Base-by-base conservation (phyloP, 1,139 yeast species). In the Hyphopichia buzzinii region DNA sequence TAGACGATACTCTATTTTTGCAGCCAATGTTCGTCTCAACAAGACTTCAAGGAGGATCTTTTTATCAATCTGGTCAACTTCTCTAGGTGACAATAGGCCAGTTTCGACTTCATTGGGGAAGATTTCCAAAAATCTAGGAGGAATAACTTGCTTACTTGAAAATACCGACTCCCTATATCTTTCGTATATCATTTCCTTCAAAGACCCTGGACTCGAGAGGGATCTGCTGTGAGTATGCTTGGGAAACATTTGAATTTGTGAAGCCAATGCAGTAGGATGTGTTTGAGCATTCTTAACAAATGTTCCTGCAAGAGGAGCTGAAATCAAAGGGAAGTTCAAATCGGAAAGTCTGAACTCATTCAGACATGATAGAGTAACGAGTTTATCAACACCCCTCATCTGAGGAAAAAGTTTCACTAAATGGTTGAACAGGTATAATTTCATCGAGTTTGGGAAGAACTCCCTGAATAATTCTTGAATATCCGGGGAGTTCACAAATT, bases 11-110 rank as follows among this genome's bases (percentile, higher is more conserved):
- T 54, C 66, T 13, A 71, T 56, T 48, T 71, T 71, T 3, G 74
- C 76, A 29, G 74, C 70, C 43, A 70, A 48, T 1, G 74, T 71
- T 40, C 74, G 50, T 37, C 76, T 54, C 13, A 71, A 39, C 29
- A 71, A 54, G 1, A 67, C 47, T 36, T 71, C 76, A 30, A 68
- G 54, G 13, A 66, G 48, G 1, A 71, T 37, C 35, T 57, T 59
- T 32, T 54, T 56, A 39, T 68, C 62, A 38, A 68, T 49, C 15
- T 48, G 48, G 16, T 59, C 57, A 17, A 60, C 49, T 7, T 40
- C 37, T 8, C 48, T 44, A 6, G 48, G 34, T 12, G 64, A 39
- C 21, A 62, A 44, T 4, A 48, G 43, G 22, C 28, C 22, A 14
- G 21, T 12, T 26, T 51, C 52, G 3, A 49, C 36, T 26, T 64